Evolutionary conservation across 495 filamentous ascomycete genomes (phyloP).

Genomic region (Penicillium odoratum): DNA sequence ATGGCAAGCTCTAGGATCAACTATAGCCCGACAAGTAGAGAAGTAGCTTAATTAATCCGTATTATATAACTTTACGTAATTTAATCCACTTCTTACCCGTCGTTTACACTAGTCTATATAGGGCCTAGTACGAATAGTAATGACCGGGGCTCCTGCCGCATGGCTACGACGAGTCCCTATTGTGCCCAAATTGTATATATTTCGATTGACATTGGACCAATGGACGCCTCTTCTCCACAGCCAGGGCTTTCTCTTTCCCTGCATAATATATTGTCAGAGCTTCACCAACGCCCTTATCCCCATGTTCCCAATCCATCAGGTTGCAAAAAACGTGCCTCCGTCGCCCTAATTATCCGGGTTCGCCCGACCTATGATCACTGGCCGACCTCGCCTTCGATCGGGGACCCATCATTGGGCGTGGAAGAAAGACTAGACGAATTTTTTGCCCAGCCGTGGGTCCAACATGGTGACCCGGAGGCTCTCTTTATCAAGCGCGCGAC

Average conservation of each 20-base stretch:
- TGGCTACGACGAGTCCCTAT: background rate
- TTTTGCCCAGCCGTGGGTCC: constrained; percentile 70
- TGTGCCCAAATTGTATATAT: background rate
- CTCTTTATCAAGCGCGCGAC: constrained; percentile 78
- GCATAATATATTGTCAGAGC: constrained; percentile 49
- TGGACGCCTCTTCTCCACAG: constrained; percentile 12
- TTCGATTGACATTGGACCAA: background rate
- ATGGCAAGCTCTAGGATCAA: background rate
- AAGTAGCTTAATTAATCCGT: background rate
- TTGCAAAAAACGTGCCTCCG: constrained; percentile 68
- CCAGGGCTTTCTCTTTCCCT: constrained; percentile 30
- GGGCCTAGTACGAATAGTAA: background rate
- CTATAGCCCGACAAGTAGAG: background rate
- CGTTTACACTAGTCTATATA: background rate
- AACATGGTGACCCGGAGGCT: constrained; percentile 71
- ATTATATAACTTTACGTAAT: background rate
- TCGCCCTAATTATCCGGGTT: constrained; percentile 70
- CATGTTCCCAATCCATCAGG: constrained; percentile 61
- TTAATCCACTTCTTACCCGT: background rate
- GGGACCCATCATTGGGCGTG: constrained; percentile 31
- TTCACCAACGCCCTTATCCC: constrained; percentile 58
- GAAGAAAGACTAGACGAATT: constrained; percentile 55
- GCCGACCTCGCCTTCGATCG: constrained; percentile 36
- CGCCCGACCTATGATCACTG: constrained; percentile 60
- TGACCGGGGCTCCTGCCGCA: background rate